Conservation (phyloP, 495 filamentous ascomycete genomes). For the Hypoxylon cercidicola region DNA sequence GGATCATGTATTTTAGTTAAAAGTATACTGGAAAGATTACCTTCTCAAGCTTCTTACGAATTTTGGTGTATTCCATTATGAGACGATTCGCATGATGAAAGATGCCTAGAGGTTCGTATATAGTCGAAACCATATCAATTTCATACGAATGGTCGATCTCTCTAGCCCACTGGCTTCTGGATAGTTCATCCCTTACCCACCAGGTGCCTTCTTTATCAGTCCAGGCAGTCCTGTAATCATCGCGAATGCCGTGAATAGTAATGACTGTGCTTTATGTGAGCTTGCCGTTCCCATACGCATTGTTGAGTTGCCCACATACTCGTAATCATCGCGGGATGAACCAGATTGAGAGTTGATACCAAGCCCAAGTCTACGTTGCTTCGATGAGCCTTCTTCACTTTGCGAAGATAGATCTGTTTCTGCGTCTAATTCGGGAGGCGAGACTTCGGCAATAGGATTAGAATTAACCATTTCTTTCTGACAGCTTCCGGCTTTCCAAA, state of each 20-base stretch:
- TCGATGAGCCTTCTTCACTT: too few species aligned
- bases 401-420: too few species aligned
- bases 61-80: slow-evolving; percentile 8
- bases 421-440: too few species aligned
- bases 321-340: too few species aligned
- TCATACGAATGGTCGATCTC: slow-evolving; percentile 19
- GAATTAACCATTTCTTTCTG: too few species aligned
- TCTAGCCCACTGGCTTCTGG: slow-evolving; percentile 5
- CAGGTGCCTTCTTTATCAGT: background rate
- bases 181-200: slow-evolving; percentile 21
- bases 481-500: too few species aligned
- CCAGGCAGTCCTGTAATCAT: slow-evolving; percentile 26
- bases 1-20: too few species aligned
- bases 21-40: background rate
- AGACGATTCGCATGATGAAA: slow-evolving; percentile 1
- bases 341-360: too few species aligned
- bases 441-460: too few species aligned
- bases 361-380: too few species aligned
- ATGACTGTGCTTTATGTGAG: slow-evolving; percentile 11
- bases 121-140: slow-evolving; percentile 1
- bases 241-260: slow-evolving; percentile 28
- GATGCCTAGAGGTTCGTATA: slow-evolving; percentile 16
- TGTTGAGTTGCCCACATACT: too few species aligned
- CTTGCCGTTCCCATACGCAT: too few species aligned
- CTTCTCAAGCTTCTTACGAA: slow-evolving; percentile 4